Conservation (phyloP, 495 filamentous ascomycete species). For the Talaromyces liani region DNA sequence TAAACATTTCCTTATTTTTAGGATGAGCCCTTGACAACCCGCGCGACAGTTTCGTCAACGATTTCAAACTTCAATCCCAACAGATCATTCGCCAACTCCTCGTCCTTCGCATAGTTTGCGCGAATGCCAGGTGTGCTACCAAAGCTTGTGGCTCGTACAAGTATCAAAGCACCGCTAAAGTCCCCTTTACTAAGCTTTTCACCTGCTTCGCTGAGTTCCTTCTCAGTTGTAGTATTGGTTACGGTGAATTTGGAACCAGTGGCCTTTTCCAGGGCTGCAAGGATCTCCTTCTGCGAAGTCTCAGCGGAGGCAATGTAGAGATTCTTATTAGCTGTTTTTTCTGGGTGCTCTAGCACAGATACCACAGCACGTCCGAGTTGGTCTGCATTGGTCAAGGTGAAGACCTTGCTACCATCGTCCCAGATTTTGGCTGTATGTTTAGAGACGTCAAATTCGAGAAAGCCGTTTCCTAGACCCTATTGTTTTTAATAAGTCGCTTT, state of each 20-base stretch:
- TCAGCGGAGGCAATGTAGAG: constrained; percentile 41
- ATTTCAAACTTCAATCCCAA: constrained; percentile 22
- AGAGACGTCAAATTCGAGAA: constrained; percentile 38
- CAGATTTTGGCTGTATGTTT: constrained; percentile 36
- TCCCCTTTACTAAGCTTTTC: constrained; percentile 31
- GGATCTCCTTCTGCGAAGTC: constrained; percentile 39
- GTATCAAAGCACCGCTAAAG: constrained; percentile 20
- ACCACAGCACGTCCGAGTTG: constrained; percentile 32
- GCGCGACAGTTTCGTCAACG: constrained; percentile 22
- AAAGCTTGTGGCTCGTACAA: constrained; percentile 23
- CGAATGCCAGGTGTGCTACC: constrained; percentile 18
- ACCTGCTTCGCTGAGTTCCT: constrained; percentile 18
- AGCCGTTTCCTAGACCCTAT: constrained; percentile 28
- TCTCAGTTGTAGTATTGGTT: constrained; percentile 22
- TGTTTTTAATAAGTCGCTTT: neutral
- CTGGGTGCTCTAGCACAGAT: constrained; percentile 28
- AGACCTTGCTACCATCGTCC: constrained; percentile 31
- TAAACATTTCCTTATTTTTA: neutral
- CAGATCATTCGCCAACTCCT: constrained; percentile 22
- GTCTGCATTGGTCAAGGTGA: constrained; percentile 32
- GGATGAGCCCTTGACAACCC: constrained; percentile 7
- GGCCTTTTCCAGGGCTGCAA: constrained; percentile 32
- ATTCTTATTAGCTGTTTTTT: constrained; percentile 37
- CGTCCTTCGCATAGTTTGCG: constrained; percentile 23
- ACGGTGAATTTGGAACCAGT: constrained; percentile 34